Percentiles rank a stretch among this genome's conserved stretches.
These are phyloP conservation scores for Flaveria linearis DNA, from an alignment of 129 eudicot genomes.

Conservation along the genomic window DNA sequence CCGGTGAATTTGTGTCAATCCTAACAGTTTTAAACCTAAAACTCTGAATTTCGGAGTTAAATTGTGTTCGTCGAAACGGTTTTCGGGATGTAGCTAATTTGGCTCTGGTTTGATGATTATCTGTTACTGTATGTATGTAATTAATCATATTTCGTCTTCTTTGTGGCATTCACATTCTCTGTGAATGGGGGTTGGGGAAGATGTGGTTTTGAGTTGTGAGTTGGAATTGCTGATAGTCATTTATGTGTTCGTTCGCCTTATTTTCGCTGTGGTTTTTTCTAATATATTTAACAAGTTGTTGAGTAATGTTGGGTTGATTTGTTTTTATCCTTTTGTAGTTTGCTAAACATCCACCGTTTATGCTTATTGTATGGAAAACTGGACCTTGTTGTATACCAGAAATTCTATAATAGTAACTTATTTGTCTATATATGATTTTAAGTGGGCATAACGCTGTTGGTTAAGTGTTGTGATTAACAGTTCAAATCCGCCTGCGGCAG, in stretches of 20 bases:
- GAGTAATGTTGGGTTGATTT: not conserved
- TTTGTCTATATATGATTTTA: too few species aligned
- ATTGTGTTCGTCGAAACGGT: slow-evolving; percentile 9
- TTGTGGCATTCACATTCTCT: too few species aligned
- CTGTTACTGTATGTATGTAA: not conserved
- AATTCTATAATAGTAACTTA: too few species aligned
- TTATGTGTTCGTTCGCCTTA: not conserved
- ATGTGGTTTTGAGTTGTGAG: not conserved
- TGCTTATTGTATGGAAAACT: too few species aligned
- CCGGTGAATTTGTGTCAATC: slow-evolving; percentile 2
- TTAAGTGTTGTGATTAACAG: too few species aligned
- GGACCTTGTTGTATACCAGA: too few species aligned
- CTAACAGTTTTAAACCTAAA: not conserved
- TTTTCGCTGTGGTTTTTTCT: too few species aligned
- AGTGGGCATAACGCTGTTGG: too few species aligned
- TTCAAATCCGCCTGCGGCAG: too few species aligned
- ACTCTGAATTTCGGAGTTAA: slow-evolving; percentile 13
- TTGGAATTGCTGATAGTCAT: not conserved
- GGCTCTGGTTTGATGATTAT: not conserved
- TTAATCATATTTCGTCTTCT: too few species aligned
- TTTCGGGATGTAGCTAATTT: not conserved
- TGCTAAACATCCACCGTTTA: not conserved
- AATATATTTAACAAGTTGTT: not conserved
- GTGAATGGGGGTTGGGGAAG: not conserved
- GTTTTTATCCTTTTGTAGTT: slow-evolving; percentile 15